Evolutionary conservation across 1,139 yeast genomes (phyloP).

Genomic region (Nakaseomyces kungkrabaensis): DNA sequence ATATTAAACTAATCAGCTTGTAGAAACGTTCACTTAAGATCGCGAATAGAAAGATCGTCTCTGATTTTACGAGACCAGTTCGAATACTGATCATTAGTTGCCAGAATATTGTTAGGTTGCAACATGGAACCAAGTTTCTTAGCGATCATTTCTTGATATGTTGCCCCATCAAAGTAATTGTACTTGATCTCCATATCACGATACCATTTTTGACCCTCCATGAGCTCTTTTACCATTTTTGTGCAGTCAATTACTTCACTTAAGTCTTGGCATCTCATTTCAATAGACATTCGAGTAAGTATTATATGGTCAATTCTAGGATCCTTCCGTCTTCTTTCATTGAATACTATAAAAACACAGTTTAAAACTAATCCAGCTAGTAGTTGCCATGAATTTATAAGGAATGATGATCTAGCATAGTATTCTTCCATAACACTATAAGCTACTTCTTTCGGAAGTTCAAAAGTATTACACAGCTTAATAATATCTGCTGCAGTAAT

Average conservation of each 20-base stretch:
- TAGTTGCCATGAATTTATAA: slow-evolving; percentile 57
- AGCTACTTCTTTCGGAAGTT: slow-evolving; percentile 47
- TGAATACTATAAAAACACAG: slow-evolving; percentile 47
- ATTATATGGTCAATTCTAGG: slow-evolving; percentile 43
- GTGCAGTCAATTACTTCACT: slow-evolving; percentile 44
- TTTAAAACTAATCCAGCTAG: slow-evolving; percentile 58
- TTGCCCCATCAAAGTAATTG: slow-evolving; percentile 23
- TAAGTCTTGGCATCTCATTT: slow-evolving; percentile 44
- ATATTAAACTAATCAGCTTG: too few species aligned
- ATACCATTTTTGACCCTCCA: slow-evolving; percentile 48
- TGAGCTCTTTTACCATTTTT: slow-evolving; percentile 42
- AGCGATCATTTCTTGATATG: slow-evolving; percentile 20
- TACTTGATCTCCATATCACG: slow-evolving; percentile 35
- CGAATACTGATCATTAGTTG: slow-evolving; percentile 24
- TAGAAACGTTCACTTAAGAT: background rate
- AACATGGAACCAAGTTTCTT: slow-evolving; percentile 28
- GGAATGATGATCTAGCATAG: slow-evolving; percentile 40
- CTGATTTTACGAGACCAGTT: slow-evolving; percentile 24
- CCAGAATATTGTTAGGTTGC: slow-evolving; percentile 23
- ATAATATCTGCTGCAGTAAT: slow-evolving; percentile 43
- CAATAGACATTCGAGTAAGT: slow-evolving; percentile 40
- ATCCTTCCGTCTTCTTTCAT: slow-evolving; percentile 35
- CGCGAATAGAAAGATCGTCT: slow-evolving; percentile 24
- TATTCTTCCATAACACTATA: slow-evolving; percentile 43
- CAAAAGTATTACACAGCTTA: slow-evolving; percentile 52